These are phyloP conservation scores for Eucalyptus brandiana DNA, from an alignment of 345 rosid genomes.

Conservation along the genomic window DNA sequence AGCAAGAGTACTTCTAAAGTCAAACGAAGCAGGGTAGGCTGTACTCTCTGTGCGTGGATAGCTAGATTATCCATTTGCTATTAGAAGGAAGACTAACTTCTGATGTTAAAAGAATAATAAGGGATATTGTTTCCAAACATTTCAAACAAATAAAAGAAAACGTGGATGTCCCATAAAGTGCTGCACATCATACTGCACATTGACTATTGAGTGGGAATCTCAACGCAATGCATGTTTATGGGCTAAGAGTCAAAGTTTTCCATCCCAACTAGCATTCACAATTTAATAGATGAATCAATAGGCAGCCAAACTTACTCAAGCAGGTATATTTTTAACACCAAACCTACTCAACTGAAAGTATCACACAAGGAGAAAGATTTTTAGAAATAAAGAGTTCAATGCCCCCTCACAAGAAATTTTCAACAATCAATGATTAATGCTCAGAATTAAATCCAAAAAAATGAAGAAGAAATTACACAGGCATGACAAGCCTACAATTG, in stretches of 20 bases:
- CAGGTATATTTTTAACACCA: neutral
- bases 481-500: neutral
- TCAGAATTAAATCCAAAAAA: neutral
- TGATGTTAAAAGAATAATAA: neutral
- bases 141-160: neutral
- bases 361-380: neutral
- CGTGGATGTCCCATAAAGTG: neutral
- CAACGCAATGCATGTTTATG: neutral
- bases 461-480: neutral
- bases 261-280: neutral
- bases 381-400: neutral
- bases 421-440: neutral
- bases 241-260: neutral
- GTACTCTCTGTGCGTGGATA: slow-evolving; percentile 98
- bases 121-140: neutral
- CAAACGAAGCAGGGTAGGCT: slow-evolving; percentile 89
- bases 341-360: neutral
- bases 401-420: neutral
- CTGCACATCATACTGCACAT: neutral
- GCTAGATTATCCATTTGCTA: slow-evolving; percentile 9
- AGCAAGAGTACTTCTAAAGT: slow-evolving; percentile 68
- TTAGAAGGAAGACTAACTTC: neutral
- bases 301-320: neutral
- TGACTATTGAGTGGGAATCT: neutral
- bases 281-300: neutral